These are phyloP conservation scores for Lomentospora prolificans DNA, from an alignment of 2,329 filamentous ascomycete genomes.

Conservation along the genomic window DNA sequence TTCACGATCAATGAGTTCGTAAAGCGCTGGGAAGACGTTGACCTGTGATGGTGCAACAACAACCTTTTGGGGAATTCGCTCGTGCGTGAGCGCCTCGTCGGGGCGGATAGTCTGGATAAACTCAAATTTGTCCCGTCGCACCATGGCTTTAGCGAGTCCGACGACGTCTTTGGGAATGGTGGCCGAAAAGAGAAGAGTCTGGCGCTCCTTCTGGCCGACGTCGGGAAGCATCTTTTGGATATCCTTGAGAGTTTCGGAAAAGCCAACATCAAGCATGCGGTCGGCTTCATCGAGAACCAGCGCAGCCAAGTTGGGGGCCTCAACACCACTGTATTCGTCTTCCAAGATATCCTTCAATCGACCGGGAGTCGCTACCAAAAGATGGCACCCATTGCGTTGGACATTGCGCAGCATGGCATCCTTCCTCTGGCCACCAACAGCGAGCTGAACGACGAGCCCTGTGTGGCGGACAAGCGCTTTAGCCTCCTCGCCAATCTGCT, in stretches of 20 bases:
- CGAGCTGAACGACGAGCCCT: conserved; percentile 57
- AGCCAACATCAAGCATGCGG: conserved; percentile 94
- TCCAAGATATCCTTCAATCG: conserved; percentile 72
- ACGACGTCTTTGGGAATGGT: conserved; percentile 83
- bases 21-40: conserved; percentile 65
- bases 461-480: conserved; percentile 55
- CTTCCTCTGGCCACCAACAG: conserved; percentile 91
- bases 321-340: conserved; percentile 52
- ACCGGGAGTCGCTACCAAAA: conserved; percentile 85
- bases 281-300: conserved; percentile 96
- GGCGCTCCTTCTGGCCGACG: conserved; percentile 54
- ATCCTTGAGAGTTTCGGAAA: conserved; percentile 52
- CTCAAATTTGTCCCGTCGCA: conserved; percentile 71
- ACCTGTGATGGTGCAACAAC: conserved; percentile 59
- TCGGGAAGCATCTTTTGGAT: conserved; percentile 57
- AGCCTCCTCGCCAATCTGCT: conserved; percentile 75
- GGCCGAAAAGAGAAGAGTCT: conserved; percentile 92
- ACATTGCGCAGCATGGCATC: conserved; percentile 55
- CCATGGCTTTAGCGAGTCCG: conserved; percentile 63
- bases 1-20: conserved; percentile 64
- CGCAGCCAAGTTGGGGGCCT: conserved; percentile 75
- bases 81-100: conserved; percentile 77
- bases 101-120: conserved; percentile 82
- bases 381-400: conserved; percentile 67
- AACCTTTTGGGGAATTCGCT: conserved; percentile 70